Evolutionary conservation across 2,329 filamentous ascomycete genomes (phyloP).

Genomic region (Alternaria brassicicola): DNA sequence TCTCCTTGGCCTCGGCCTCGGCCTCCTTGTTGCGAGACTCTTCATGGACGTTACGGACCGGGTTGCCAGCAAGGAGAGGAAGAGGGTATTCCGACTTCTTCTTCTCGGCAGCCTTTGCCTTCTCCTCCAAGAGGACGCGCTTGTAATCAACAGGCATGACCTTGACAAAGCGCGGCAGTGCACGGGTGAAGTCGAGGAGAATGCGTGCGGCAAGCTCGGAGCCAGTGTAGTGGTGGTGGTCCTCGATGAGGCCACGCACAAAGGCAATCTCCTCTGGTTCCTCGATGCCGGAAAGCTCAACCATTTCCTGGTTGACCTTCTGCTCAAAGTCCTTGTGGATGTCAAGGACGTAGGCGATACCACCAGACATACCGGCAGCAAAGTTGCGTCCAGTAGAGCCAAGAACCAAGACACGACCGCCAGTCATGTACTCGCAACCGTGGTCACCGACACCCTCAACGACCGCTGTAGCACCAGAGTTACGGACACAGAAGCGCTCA

Average conservation of each 20-base stretch:
- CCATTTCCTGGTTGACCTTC: slow-evolving; percentile 98
- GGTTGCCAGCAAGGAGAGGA: slow-evolving; percentile 73
- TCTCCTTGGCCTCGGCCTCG: slow-evolving; percentile 66
- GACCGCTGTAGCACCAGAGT: slow-evolving; percentile 94
- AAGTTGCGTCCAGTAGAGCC: slow-evolving; percentile 95
- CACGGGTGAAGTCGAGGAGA: slow-evolving; percentile 92
- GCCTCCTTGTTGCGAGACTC: slow-evolving; percentile 61
- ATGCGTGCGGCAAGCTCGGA: slow-evolving; percentile 93
- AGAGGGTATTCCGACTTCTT: slow-evolving; percentile 85
- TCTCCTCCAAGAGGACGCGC: slow-evolving; percentile 85
- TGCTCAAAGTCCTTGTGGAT: slow-evolving; percentile 86
- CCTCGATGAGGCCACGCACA: slow-evolving; percentile 88
- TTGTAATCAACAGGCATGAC: slow-evolving; percentile 96
- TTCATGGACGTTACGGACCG: slow-evolving; percentile 60
- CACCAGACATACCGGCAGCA: slow-evolving; percentile 96
- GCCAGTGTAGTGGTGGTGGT: slow-evolving; percentile 97
- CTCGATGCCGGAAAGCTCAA: slow-evolving; percentile 82
- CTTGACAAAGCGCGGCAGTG: slow-evolving; percentile 89
- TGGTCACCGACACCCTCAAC: slow-evolving; percentile 97
- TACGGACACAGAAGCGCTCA: slow-evolving; percentile 94
- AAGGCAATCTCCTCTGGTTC: slow-evolving; percentile 89
- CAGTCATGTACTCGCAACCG: slow-evolving; percentile 98
- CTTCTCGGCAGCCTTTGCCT: slow-evolving; percentile 80
- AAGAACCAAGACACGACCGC: slow-evolving; percentile 85
- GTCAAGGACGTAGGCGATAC: slow-evolving; percentile 94